Conservation (phyloP, 83 land plant species). For the Larix sibirica region DNA sequence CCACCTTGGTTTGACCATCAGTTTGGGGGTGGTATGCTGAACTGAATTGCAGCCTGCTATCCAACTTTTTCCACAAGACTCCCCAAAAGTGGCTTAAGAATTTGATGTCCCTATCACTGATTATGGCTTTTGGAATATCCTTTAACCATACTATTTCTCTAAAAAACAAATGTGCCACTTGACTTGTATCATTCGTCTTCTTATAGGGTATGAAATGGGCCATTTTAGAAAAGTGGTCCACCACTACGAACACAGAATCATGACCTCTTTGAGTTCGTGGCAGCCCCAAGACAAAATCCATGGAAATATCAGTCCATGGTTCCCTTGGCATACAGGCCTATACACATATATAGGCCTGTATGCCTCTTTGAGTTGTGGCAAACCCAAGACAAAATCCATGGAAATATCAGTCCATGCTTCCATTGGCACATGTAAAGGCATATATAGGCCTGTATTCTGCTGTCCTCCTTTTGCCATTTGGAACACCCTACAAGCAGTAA, state of each 20-base stretch:
- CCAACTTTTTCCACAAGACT: constrained; percentile 5
- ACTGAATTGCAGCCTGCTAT: constrained; percentile 14
- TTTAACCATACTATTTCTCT: constrained; percentile 10
- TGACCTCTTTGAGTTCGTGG: constrained; percentile 9
- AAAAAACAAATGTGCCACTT: background rate
- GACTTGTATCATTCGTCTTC: constrained; percentile 3
- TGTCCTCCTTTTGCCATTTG: too few species aligned
- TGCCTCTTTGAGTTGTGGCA: background rate
- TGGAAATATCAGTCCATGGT: constrained; percentile 13
- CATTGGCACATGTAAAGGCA: constrained; percentile 13
- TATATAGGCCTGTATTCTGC: background rate
- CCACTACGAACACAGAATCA: constrained; percentile 13
- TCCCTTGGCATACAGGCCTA: constrained; percentile 11
- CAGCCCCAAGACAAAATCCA: constrained; percentile 17
- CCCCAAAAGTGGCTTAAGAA: constrained; percentile 23
- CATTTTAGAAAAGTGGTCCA: constrained; percentile 24
- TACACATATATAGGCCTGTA: constrained; percentile 9
- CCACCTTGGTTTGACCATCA: constrained; percentile 22
- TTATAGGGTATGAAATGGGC: constrained; percentile 15
- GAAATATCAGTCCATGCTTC: background rate
- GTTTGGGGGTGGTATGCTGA: constrained; percentile 14
- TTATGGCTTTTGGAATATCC: constrained; percentile 22
- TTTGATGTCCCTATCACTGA: constrained; percentile 16
- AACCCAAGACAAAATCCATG: too few species aligned
- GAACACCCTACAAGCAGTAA: too few species aligned